Base-by-base conservation (phyloP, 23 red algal species). In the Chondrus crispus region DNA sequence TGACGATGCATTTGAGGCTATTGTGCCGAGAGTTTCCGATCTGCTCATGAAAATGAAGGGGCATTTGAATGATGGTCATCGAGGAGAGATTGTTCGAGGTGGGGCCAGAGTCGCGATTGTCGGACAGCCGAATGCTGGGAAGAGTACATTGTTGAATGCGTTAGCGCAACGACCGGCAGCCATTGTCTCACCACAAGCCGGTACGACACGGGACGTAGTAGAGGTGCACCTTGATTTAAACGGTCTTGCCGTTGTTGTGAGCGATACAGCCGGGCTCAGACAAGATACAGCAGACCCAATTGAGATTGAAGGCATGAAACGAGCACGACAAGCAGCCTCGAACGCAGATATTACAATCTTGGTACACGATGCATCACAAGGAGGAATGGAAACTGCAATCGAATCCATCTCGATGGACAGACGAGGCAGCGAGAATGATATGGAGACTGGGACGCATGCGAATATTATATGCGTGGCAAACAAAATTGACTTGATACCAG, bases 181-280 rank as follows among this genome's bases (percentile, higher is more conserved):
- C 20, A 98, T 98, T 63, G 96, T 98, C 28, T 92, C 96, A 16
- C 51, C 66, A 42, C 79, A 88, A n/a, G 92, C 96, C 2, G 96
- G 96, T 29, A 98, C 96, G n/a, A 98, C 96, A 7, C 74, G 96
- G n/a, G 96, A 98, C 73, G 87, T 98, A 20, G 88, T 98, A n/a
- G 86, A 94, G 42, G 92, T 98, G 33, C 91, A 78, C 10, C 18
- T 98, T 68, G 81, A 89, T 30, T 43, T 98, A 49, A 88, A 81
- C 46, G 96, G 96, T 12, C 66, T 98, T 28, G 74, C 86, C 33
- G 96, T 98, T 9, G 70, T 84, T 2, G 76, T 94, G 36, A 74
- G 85, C 60, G 96, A 98, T 41, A 98, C 96, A 19, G 96, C 96
- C 22, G 96, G 96, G 11, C 40, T 98, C 26, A 91, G 96, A 28